These are phyloP conservation scores for Coprinellus micaceus DNA, from an alignment of 768 basidiomycete species.

Conservation along the genomic window DNA sequence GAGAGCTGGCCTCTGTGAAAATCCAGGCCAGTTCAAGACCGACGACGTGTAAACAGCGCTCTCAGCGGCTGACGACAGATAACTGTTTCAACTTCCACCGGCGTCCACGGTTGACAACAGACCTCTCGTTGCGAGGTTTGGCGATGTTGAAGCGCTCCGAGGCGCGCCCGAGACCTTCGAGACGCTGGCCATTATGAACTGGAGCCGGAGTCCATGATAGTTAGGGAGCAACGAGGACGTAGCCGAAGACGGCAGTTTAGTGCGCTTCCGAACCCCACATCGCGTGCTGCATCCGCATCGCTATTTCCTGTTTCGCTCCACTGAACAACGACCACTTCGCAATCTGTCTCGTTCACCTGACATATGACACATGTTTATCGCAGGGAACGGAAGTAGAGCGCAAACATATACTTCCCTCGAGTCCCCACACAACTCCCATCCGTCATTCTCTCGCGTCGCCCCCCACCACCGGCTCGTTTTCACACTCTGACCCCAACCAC, in stretches of 20 bases:
- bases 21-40: too few relatives aligned
- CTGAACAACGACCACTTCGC: not conserved
- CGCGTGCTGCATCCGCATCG: not conserved
- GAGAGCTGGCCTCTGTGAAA: too few relatives aligned
- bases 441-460: not conserved
- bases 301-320: not conserved
- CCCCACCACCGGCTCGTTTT: not conserved
- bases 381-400: not conserved
- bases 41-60: too few relatives aligned
- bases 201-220: not conserved
- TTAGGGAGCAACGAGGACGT: not conserved
- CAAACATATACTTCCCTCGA: not conserved
- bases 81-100: too few relatives aligned
- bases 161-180: too few relatives aligned
- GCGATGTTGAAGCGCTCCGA: too few relatives aligned
- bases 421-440: not conserved
- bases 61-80: too few relatives aligned
- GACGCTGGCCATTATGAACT: too few relatives aligned
- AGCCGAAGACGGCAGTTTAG: not conserved
- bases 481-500: not conserved
- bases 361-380: not conserved
- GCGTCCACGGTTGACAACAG: too few relatives aligned
- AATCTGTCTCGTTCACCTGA: not conserved
- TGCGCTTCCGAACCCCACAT: not conserved
- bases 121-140: too few relatives aligned